Percentiles rank a stretch among this genome's conserved stretches.
Conservation (phyloP, 2,329 filamentous ascomycete genomes). For the Lachnellula subtilissima region DNA sequence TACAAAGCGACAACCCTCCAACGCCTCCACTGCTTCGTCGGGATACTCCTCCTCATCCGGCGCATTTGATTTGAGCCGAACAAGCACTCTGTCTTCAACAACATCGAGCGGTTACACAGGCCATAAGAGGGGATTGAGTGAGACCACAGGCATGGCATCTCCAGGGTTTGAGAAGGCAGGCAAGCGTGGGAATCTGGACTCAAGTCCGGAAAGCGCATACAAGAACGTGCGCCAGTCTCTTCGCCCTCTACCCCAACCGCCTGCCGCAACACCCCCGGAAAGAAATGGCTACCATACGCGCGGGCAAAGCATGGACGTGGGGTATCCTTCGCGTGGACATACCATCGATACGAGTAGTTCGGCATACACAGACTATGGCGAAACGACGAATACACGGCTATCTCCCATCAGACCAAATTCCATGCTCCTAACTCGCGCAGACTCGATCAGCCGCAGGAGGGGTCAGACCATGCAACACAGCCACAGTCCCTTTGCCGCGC, state of each 20-base stretch:
- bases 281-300: conserved; percentile 33
- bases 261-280: conserved; percentile 43
- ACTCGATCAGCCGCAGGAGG: conserved; percentile 39
- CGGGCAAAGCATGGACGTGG: conserved; percentile 57
- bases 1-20: conserved; percentile 59
- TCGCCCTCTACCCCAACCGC: conserved; percentile 66
- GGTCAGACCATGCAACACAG: conserved; percentile 30
- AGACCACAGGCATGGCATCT: conserved; percentile 54
- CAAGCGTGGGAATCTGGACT: conserved; percentile 35
- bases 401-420: conserved; percentile 47
- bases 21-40: conserved; percentile 65
- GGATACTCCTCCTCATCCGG: conserved; percentile 53
- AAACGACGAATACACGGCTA: neutral
- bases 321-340: conserved; percentile 39
- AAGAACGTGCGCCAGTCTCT: conserved; percentile 71
- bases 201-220: conserved; percentile 60
- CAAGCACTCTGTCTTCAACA: conserved; percentile 68
- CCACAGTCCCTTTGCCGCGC: conserved; percentile 50
- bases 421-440: conserved; percentile 55
- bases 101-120: conserved; percentile 57
- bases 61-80: conserved; percentile 51
- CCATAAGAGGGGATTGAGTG: conserved; percentile 73
- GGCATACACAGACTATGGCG: neutral
- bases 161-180: conserved; percentile 44
- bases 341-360: conserved; percentile 53